These are phyloP conservation scores for Aspergillus fumigatus DNA, from an alignment of 2,329 filamentous ascomycete species.

Conservation along the genomic window DNA sequence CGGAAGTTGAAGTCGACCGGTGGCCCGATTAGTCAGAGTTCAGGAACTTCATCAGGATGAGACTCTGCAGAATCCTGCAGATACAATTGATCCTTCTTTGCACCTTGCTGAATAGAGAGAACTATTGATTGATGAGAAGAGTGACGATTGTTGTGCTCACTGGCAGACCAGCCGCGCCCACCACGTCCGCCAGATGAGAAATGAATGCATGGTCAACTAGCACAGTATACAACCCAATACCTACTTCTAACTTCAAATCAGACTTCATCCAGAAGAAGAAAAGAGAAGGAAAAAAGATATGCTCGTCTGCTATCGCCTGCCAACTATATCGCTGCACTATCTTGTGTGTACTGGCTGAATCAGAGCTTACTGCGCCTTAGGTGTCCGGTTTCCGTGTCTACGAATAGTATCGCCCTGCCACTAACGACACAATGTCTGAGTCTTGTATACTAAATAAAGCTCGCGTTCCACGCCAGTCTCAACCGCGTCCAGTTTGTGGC, in stretches of 20 bases:
- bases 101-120: not conserved
- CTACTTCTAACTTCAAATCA: not conserved
- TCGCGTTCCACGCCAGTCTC: not conserved
- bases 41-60: not conserved
- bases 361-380: not conserved
- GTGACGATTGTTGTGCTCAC: too few relatives aligned
- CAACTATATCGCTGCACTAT: not conserved
- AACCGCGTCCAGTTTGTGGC: not conserved
- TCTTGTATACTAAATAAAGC: not conserved
- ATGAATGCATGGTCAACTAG: not conserved
- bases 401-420: not conserved
- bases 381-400: not conserved
- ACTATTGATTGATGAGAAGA: not conserved
- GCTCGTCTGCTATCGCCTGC: not conserved
- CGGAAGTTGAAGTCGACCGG: not conserved
- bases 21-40: not conserved
- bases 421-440: not conserved
- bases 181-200: not conserved
- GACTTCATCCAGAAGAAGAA: not conserved
- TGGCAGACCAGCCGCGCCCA: too few relatives aligned
- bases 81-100: not conserved
- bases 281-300: too few relatives aligned
- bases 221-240: not conserved
- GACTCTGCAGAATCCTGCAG: not conserved
- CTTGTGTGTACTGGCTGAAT: not conserved